Evolutionary conservation across 2,329 filamentous ascomycete species (phyloP), one percentile per base, ranked within the genome.

Genomic region (Talaromyces verruculosus): DNA sequence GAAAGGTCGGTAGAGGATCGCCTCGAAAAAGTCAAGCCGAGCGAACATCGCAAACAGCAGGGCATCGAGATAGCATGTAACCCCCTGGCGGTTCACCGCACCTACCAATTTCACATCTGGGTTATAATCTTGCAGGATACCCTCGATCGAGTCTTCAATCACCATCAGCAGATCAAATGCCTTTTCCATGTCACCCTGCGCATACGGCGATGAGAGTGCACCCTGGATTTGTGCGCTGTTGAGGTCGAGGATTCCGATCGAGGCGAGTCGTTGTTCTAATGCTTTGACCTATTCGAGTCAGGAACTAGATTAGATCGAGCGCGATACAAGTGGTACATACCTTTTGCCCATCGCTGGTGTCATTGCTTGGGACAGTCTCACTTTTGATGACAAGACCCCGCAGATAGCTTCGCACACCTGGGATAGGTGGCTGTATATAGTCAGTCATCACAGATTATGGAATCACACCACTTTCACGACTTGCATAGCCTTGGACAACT

Each of bases 41-140:
- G 91, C 91, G 76, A 98, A 98, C 92, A 99, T 97, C 76, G 94
- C 91, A 76, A 97, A 98, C 1, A 99, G 84, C 25, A 98, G 81
- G 0, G 94, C 86, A 76, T 98, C 95, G 17, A 98, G 83, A 76
- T 96, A 98, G 80, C 95, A 99, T n/a, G 94, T 98, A 41, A 97
- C 92, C 58, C 87, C 87, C 53, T 89, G 85, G 58, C 93, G 85
- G 74, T 99, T 99, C 71, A 92, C 90, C 13, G 95, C 94, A 6
- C 95, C 95, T 4, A 92, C 81, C 81, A 98, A 88, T 65, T 85
- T 85, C 7, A 90, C 84, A 63, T 84, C 84, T 8, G 92, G 87
- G 64, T 92, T 85, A 79, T 92, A 96, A 17, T 88, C 86, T 68
- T 88, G 84, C 69, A 98, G 85, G 47, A 91, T 87, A 17, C 94